phyloP scores from a whole-genome alignment of 2,329 filamentous ascomycete genomes.

The Alternaria panax region DNA sequence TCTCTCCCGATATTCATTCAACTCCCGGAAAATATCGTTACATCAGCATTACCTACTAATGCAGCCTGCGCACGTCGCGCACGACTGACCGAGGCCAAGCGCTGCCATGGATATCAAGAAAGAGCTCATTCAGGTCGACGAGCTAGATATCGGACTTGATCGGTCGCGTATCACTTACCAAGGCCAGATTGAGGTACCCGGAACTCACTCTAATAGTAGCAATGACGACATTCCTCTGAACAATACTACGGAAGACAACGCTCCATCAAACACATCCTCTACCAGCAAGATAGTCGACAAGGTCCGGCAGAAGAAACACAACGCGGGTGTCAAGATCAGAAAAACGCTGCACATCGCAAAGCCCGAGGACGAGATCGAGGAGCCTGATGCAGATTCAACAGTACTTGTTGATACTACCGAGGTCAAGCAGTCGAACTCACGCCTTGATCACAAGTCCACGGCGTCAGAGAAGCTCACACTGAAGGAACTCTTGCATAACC shows the following conservation, averaged over 20 bases:
- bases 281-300: conserved; percentile 21
- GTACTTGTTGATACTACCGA: conserved; percentile 25
- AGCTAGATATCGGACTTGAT: conserved; percentile 21
- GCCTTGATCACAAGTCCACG: conserved; percentile 24
- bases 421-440: conserved; percentile 23
- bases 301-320: conserved; percentile 30
- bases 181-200: conserved; percentile 20
- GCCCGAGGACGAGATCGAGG: conserved; percentile 20
- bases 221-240: conserved; percentile 25
- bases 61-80: not conserved
- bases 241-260: not conserved
- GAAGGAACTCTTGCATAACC: conserved; percentile 36
- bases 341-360: conserved; percentile 35
- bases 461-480: conserved; percentile 30
- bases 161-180: conserved; percentile 19
- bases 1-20: not conserved
- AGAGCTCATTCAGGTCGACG: conserved; percentile 28
- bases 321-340: conserved; percentile 31
- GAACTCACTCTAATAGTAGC: conserved; percentile 26
- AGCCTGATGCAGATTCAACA: conserved; percentile 3
- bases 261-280: conserved; percentile 5
- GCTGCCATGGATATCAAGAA: conserved; percentile 30
- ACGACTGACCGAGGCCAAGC: not conserved
- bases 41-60: not conserved
- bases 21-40: not conserved